Percentiles rank a stretch among this genome's conserved stretches.
phyloP scores from a whole-genome alignment of 192 early-diverging fungal species.

The Coemansia sp. region DNA sequence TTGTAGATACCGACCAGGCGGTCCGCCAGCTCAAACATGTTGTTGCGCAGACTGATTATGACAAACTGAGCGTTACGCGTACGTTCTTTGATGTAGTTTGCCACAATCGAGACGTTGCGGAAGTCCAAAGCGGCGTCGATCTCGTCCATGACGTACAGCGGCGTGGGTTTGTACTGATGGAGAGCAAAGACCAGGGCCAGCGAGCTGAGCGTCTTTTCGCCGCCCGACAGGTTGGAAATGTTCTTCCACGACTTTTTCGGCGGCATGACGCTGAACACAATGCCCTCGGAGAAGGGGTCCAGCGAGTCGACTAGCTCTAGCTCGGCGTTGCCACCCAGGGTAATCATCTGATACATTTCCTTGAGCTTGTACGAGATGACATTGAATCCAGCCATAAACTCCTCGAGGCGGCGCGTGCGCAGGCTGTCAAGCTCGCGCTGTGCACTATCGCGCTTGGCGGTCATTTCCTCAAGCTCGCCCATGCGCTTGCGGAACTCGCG shows the following conservation, averaged over 20 bases:
- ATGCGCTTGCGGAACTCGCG: slow-evolving; percentile 70
- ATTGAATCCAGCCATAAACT: slow-evolving; percentile 96
- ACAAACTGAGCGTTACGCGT: slow-evolving; percentile 98
- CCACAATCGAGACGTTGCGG: slow-evolving; percentile 98
- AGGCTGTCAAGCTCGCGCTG: slow-evolving; percentile 75
- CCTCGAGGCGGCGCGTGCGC: slow-evolving; percentile 74
- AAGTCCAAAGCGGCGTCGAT: slow-evolving; percentile 99
- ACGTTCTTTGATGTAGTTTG: slow-evolving; percentile 97
- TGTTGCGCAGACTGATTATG: slow-evolving; percentile 96
- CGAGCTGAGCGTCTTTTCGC: slow-evolving; percentile 99
- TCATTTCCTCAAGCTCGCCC: slow-evolving; percentile 74
- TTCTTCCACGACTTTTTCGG: slow-evolving; percentile 99
- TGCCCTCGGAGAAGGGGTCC: slow-evolving; percentile 99
- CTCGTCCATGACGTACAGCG: slow-evolving; percentile 99
- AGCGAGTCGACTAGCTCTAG: slow-evolving; percentile 92
- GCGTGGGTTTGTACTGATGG: slow-evolving; percentile 99
- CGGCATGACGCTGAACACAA: slow-evolving; percentile 98
- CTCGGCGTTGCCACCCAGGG: slow-evolving; percentile 96
- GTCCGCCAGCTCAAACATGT: slow-evolving; percentile 99
- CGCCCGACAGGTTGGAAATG: slow-evolving; percentile 97
- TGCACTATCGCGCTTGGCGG: slow-evolving; percentile 68
- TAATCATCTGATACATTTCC: slow-evolving; percentile 99
- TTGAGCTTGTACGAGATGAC: slow-evolving; percentile 92
- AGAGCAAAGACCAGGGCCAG: slow-evolving; percentile 97
- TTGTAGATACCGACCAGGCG: slow-evolving; percentile 99